Base-by-base conservation (phyloP, 106 monocot species). In the Alisma plantagoaquatica region DNA sequence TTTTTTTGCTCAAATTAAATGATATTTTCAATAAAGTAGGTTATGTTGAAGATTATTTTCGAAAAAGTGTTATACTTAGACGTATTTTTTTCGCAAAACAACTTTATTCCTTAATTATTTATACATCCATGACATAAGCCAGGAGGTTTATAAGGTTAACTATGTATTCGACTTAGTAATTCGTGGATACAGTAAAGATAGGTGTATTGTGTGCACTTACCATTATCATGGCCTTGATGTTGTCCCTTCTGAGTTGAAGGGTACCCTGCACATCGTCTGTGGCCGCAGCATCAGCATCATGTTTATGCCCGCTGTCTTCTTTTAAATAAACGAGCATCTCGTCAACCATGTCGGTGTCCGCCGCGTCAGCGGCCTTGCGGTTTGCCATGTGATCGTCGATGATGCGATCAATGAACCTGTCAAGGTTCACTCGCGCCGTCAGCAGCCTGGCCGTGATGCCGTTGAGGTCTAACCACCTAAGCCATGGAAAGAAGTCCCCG, bases 161-260 rank as follows among this genome's bases (percentile, higher is more conserved):
- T n/a, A n/a, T n/a, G n/a, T n/a, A n/a, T n/a, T n/a, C n/a, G n/a
- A n/a, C n/a, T n/a, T n/a, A n/a, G n/a, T n/a, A n/a, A n/a, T n/a
- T n/a, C n/a, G n/a, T n/a, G n/a, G n/a, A n/a, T n/a, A n/a, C n/a
- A n/a, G n/a, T n/a, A n/a, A n/a, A n/a, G n/a, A n/a, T n/a, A n/a
- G n/a, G n/a, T n/a, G n/a, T n/a, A n/a, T n/a, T n/a, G n/a, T n/a
- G n/a, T 16, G 10, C 19, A 72, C 67, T 29, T 76, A 94, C 94
- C 94, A 96, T 88, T 58, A 96, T 96, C 25, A 88, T 84, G 16
- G 88, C 94, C 62, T 96, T 96, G 49, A 96, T 88, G 50, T 96
- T 84, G 32, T 84, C 59, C 29, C 79, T 72, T 2, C 81, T 88
- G 27, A 96, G 74, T 56, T 54, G 77, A 42, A 93, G 54, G 14